These are phyloP conservation scores for Yamadazyma sp. DNA, from an alignment of 1,139 yeast species.

Conservation along the genomic window DNA sequence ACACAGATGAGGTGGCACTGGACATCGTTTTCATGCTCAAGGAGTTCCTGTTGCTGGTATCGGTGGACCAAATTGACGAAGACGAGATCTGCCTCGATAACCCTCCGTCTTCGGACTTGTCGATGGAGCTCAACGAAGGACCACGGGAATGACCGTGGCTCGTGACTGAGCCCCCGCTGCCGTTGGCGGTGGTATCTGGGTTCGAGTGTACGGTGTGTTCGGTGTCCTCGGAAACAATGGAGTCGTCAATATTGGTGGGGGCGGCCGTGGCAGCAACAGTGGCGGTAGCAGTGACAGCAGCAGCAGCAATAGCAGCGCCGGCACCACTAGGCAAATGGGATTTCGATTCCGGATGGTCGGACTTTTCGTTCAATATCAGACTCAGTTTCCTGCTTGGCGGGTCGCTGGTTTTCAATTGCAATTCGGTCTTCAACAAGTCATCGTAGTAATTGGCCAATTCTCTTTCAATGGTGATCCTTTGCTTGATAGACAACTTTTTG, in stretches of 20 bases:
- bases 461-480: slow-evolving; percentile 42
- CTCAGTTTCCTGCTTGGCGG: slow-evolving; percentile 2
- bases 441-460: slow-evolving; percentile 45
- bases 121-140: slow-evolving; percentile 1
- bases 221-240: background rate
- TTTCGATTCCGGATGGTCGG: background rate
- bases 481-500: slow-evolving; percentile 35
- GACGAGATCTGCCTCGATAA: slow-evolving; percentile 34
- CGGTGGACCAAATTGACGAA: slow-evolving; percentile 43
- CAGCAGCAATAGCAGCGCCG: background rate
- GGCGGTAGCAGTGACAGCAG: slow-evolving; percentile 1
- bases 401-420: slow-evolving; percentile 37
- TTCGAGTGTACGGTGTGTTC: background rate
- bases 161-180: slow-evolving; percentile 1
- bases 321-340: background rate
- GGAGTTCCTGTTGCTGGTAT: slow-evolving; percentile 28
- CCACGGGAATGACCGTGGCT: slow-evolving; percentile 3
- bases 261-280: background rate
- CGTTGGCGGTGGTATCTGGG: background rate
- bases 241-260: background rate
- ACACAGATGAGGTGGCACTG: slow-evolving; percentile 31
- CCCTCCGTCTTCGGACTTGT: slow-evolving; percentile 9
- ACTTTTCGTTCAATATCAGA: background rate
- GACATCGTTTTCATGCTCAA: slow-evolving; percentile 33
- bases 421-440: slow-evolving; percentile 37